Evolutionary conservation across 176 grass and related monocot genomes (phyloP).

Genomic region (Carex pumila): DNA sequence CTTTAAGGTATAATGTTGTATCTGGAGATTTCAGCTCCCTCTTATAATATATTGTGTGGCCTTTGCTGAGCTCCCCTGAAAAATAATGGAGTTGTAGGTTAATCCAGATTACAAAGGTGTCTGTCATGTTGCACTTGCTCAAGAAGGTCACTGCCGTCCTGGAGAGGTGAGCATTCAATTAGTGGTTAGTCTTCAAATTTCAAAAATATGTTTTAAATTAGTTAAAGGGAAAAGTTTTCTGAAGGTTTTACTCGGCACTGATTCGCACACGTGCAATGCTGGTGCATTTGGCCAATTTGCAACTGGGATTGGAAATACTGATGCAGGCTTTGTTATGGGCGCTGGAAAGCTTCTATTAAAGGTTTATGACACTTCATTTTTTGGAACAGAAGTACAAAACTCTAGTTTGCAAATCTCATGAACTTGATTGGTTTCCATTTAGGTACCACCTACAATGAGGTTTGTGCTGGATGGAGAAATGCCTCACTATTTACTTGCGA

Average conservation of each 20-base stretch:
- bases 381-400: constrained; percentile 11
- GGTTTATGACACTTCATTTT: constrained; percentile 25
- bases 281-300: constrained; percentile 97
- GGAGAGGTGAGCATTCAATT: constrained; percentile 53
- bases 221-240: neutral
- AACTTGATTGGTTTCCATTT: constrained; percentile 30
- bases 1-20: constrained; percentile 38
- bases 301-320: constrained; percentile 93
- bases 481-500: constrained; percentile 87
- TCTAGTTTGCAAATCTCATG: constrained; percentile 1
- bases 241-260: constrained; percentile 89
- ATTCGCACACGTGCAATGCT: constrained; percentile 97
- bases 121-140: constrained; percentile 84
- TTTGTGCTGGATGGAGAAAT: constrained; percentile 92
- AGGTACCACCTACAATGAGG: constrained; percentile 81
- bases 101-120: constrained; percentile 98
- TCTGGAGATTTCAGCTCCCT: neutral
- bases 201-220: neutral
- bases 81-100: constrained; percentile 39
- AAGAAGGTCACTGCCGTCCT: constrained; percentile 93
- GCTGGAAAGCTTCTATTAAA: constrained; percentile 87
- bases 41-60: neutral
- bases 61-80: neutral
- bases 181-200: neutral
- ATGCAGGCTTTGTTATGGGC: constrained; percentile 94